A percentile compares a stretch with the other conserved stretches of the same genome.
phyloP scores from a whole-genome alignment of 176 grass and related monocot genomes.

The Eremochloa ophiuroides region DNA sequence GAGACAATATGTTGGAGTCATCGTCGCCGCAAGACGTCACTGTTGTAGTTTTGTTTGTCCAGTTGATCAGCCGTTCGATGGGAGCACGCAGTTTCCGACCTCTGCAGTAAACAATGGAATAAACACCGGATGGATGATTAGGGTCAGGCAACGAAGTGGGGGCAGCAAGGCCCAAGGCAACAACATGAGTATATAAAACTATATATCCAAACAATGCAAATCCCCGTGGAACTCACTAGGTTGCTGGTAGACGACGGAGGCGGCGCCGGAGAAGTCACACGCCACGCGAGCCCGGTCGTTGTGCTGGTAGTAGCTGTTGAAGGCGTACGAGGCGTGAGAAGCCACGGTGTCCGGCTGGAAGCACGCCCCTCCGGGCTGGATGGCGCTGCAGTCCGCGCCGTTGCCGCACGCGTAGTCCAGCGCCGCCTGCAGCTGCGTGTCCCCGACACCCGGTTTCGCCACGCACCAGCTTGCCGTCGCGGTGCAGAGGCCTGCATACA shows the following conservation, averaged over 20 bases:
- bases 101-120: background rate
- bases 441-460: conserved; percentile 30
- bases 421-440: conserved; percentile 36
- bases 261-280: conserved; percentile 48
- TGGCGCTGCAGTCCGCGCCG: conserved; percentile 61
- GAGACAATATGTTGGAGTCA: background rate
- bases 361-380: conserved; percentile 41
- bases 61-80: conserved; percentile 4
- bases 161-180: too few species aligned
- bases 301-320: conserved; percentile 56
- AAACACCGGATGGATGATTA: too few species aligned
- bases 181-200: too few species aligned
- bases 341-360: conserved; percentile 49
- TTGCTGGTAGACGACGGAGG: conserved; percentile 22
- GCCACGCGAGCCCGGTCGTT: background rate
- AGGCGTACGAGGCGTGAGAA: conserved; percentile 48
- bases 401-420: conserved; percentile 63
- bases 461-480: conserved; percentile 39
- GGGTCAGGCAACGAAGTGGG: too few species aligned
- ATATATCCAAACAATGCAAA: too few species aligned
- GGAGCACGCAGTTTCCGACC: conserved; percentile 25
- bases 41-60: background rate
- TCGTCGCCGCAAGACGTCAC: background rate
- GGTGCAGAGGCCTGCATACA: background rate
- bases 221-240: conserved; percentile 15